A percentile compares a stretch with the other conserved stretches of the same genome.
phyloP scores from a whole-genome alignment of 2,329 filamentous ascomycete species.

The Phyllosticta citriasiana region DNA sequence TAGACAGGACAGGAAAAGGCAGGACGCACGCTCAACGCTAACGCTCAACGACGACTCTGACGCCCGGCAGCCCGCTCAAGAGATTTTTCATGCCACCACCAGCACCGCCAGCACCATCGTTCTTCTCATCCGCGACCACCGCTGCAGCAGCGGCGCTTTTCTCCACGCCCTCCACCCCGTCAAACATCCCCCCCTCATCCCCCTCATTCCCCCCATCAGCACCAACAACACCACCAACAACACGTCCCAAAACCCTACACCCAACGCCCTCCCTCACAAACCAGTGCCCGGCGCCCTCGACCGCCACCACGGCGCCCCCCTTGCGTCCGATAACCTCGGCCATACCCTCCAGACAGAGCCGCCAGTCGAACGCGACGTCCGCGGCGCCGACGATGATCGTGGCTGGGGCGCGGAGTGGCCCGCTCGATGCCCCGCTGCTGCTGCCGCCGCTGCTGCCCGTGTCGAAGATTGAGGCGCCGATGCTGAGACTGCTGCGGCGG shows the following conservation, averaged over 20 bases:
- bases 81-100: constrained; percentile 5
- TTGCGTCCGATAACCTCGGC: constrained; percentile 38
- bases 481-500: constrained; percentile 16
- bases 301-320: constrained; percentile 38
- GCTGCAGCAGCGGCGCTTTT: background rate
- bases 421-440: constrained; percentile 20
- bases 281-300: constrained; percentile 45
- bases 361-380: constrained; percentile 42
- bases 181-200: background rate
- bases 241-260: constrained; percentile 32
- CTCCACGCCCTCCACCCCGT: background rate
- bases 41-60: constrained; percentile 14
- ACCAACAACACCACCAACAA: constrained; percentile 23
- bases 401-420: constrained; percentile 40
- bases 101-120: background rate
- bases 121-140: background rate
- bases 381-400: constrained; percentile 45
- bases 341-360: constrained; percentile 43
- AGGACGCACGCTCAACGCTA: too few species aligned
- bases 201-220: constrained; percentile 4
- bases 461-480: constrained; percentile 34
- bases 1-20: too few species aligned
- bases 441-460: constrained; percentile 17
- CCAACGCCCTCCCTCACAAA: constrained; percentile 39
- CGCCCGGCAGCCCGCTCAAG: constrained; percentile 15